phyloP scores from a whole-genome alignment of 768 basidiomycete genomes.

The Leucocoprinus leucothites region DNA sequence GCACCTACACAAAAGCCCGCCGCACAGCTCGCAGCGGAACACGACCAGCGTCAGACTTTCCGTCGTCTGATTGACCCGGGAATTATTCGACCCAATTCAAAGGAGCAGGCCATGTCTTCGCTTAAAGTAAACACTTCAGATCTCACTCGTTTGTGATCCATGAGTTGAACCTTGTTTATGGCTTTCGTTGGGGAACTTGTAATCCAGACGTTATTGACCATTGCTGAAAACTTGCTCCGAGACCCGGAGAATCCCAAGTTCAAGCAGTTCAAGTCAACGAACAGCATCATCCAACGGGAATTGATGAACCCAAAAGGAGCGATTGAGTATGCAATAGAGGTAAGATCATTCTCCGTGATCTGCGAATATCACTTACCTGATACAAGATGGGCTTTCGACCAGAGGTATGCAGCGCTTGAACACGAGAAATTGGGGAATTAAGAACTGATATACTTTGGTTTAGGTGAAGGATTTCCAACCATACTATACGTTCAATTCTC shows the following conservation, averaged over 20 bases:
- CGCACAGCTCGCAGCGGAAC: slow-evolving; percentile 44
- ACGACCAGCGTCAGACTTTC: slow-evolving; percentile 69
- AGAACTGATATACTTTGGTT: slow-evolving; percentile 6
- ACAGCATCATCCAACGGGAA: slow-evolving; percentile 59
- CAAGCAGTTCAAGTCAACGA: slow-evolving; percentile 74
- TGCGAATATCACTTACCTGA: not conserved
- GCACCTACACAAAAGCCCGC: slow-evolving; percentile 31
- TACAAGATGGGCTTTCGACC: slow-evolving; percentile 70
- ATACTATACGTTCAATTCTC: slow-evolving; percentile 59
- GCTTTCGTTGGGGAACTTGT: slow-evolving; percentile 15
- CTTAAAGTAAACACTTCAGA: slow-evolving; percentile 51
- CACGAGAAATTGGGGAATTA: not conserved
- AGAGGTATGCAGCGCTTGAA: slow-evolving; percentile 38
- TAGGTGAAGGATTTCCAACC: slow-evolving; percentile 75
- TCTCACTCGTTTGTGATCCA: slow-evolving; percentile 13
- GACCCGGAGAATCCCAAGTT: slow-evolving; percentile 75
- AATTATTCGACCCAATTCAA: slow-evolving; percentile 68
- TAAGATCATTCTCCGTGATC: slow-evolving; percentile 34
- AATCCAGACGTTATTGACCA: slow-evolving; percentile 58
- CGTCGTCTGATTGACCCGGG: slow-evolving; percentile 78
- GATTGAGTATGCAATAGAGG: slow-evolving; percentile 78
- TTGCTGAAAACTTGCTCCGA: slow-evolving; percentile 70
- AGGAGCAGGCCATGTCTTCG: slow-evolving; percentile 54
- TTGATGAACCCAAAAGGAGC: slow-evolving; percentile 72
- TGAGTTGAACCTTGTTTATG: slow-evolving; percentile 10